These are phyloP conservation scores for Rhodotorula sp. DNA, from an alignment of 1,284 basidiomycete species.

Conservation along the genomic window DNA sequence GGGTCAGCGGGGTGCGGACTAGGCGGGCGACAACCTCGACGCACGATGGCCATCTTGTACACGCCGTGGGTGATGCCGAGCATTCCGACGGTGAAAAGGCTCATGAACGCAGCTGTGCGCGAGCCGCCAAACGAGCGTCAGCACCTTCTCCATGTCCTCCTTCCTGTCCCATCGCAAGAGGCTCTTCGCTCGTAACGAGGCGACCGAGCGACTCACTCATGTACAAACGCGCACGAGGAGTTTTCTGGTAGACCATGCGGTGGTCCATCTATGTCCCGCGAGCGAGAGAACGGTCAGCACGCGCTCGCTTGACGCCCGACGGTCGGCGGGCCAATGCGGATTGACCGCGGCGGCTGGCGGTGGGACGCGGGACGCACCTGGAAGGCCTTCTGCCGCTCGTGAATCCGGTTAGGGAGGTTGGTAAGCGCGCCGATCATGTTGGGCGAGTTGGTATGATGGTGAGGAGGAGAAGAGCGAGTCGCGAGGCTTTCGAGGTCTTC, in stretches of 20 bases:
- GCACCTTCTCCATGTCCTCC: background rate
- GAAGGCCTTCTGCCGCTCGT: slow-evolving; percentile 28
- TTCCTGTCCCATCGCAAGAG: background rate
- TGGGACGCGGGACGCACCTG: slow-evolving; percentile 18
- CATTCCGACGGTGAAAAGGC: slow-evolving; percentile 40
- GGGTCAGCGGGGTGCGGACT: background rate
- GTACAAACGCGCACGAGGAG: slow-evolving; percentile 44
- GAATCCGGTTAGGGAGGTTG: slow-evolving; percentile 37
- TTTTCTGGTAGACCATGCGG: slow-evolving; percentile 44
- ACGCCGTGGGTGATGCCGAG: slow-evolving; percentile 42
- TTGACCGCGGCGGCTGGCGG: background rate
- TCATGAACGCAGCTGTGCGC: slow-evolving; percentile 39
- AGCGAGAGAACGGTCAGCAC: background rate
- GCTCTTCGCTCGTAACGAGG: background rate
- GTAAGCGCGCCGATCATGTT: slow-evolving; percentile 43
- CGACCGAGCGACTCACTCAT: slow-evolving; percentile 35
- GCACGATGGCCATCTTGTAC: slow-evolving; percentile 38
- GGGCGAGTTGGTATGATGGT: background rate
- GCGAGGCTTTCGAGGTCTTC: background rate
- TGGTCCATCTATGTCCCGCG: slow-evolving; percentile 29
- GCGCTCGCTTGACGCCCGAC: background rate
- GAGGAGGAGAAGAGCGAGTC: background rate
- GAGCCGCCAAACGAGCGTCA: background rate
- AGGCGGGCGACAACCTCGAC: background rate
- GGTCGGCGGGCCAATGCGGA: background rate